Conservation (phyloP, 2,329 filamentous ascomycete species). For the Penicillium sp. region DNA sequence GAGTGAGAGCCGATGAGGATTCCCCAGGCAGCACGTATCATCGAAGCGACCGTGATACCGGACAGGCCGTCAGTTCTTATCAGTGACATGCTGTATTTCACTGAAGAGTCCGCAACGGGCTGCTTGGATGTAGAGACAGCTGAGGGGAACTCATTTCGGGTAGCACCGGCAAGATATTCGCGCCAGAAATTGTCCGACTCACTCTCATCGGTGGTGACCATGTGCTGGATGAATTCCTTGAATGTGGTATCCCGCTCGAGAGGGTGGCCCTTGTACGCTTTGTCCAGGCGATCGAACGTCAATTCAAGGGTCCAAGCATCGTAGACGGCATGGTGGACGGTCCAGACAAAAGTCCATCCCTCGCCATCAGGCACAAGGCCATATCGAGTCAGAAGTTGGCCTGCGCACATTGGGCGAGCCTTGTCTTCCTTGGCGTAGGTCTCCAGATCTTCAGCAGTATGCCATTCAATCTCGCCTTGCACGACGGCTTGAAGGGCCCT, state of each 20-base stretch:
- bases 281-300: conserved; percentile 32
- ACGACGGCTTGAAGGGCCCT: conserved; percentile 30
- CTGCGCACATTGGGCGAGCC: conserved; percentile 17
- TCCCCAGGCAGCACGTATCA: conserved; percentile 48
- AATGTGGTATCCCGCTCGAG: conserved; percentile 31
- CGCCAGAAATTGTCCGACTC: conserved; percentile 49
- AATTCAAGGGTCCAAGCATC: conserved; percentile 26
- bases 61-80: conserved; percentile 1
- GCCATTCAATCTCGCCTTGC: conserved; percentile 23
- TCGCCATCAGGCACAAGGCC: conserved; percentile 17
- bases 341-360: conserved; percentile 46
- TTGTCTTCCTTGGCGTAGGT: conserved; percentile 44
- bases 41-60: conserved; percentile 41
- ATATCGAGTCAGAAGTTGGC: conserved; percentile 32
- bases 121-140: conserved; percentile 7
- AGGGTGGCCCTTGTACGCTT: conserved; percentile 22
- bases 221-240: conserved; percentile 50
- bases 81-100: conserved; percentile 2
- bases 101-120: conserved; percentile 38
- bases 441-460: conserved; percentile 17
- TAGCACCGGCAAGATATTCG: conserved; percentile 44
- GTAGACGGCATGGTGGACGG: conserved; percentile 51
- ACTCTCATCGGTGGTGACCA: conserved; percentile 41
- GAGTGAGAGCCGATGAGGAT: conserved; percentile 42
- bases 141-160: conserved; percentile 48